Evolutionary conservation across 331 rosid species (phyloP).

Genomic region (Erythrophleum ivorense): DNA sequence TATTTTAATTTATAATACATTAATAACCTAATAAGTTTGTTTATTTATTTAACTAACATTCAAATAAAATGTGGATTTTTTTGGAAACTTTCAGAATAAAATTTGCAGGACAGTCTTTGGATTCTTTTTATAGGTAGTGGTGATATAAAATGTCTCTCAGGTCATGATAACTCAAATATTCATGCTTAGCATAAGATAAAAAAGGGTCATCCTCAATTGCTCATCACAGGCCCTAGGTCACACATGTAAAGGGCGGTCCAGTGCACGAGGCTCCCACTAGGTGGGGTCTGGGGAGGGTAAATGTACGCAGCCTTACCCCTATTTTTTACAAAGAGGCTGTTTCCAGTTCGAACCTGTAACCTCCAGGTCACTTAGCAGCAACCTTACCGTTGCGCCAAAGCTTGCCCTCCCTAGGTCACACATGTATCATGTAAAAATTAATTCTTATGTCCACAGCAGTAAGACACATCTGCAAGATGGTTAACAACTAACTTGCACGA

Average conservation of each 20-base stretch:
- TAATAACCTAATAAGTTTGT: no score
- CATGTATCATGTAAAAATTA: not conserved
- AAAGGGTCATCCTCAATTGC: not conserved
- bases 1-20: not conserved
- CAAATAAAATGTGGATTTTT: no score
- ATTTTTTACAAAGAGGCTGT: no score
- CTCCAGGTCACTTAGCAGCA: no score
- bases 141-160: not conserved
- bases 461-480: not conserved
- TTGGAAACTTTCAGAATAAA: not conserved
- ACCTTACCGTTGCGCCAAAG: no score
- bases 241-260: no score
- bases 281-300: no score
- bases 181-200: not conserved
- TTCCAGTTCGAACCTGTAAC: no score
- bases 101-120: not conserved
- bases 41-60: not conserved
- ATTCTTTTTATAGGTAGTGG: not conserved
- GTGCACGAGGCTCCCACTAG: no score
- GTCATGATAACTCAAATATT: not conserved
- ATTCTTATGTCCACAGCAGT: conserved; percentile 15
- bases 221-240: not conserved
- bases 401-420: not conserved
- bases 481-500: conserved; percentile 15
- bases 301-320: no score